These are phyloP conservation scores for Loxodes magnus DNA, from an alignment of 73 alveolate genomes.

Conservation along the genomic window DNA sequence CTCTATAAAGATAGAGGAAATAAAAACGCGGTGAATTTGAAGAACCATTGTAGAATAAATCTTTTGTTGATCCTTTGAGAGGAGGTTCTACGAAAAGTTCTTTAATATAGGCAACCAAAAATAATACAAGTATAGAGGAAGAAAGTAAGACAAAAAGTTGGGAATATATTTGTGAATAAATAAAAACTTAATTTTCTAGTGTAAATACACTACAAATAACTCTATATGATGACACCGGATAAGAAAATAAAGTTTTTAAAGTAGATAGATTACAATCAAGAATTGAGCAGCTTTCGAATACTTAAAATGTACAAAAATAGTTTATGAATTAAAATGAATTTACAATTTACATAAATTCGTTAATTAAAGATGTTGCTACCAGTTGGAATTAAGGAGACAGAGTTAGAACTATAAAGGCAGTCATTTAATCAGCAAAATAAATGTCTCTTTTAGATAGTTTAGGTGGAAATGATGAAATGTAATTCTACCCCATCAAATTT, in stretches of 20 bases:
- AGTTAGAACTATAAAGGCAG: conserved; percentile 58
- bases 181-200: too few species aligned
- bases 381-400: conserved; percentile 52
- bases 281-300: neutral
- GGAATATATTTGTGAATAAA: too few species aligned
- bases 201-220: too few species aligned
- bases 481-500: conserved; percentile 80
- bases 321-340: conserved; percentile 24
- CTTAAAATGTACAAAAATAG: neutral
- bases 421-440: conserved; percentile 80
- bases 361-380: conserved; percentile 38
- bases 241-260: conserved; percentile 1
- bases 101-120: neutral
- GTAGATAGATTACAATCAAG: neutral
- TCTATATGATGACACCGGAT: neutral
- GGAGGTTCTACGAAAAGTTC: neutral
- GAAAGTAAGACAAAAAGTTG: too few species aligned
- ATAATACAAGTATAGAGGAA: neutral
- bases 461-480: too few species aligned
- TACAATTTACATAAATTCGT: conserved; percentile 27
- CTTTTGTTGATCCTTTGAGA: neutral
- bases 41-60: conserved; percentile 6
- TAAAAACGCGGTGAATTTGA: neutral
- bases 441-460: conserved; percentile 80
- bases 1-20: neutral